These are phyloP conservation scores for Scheffersomyces quercinus DNA, from an alignment of 1,139 yeast genomes.

Conservation along the genomic window DNA sequence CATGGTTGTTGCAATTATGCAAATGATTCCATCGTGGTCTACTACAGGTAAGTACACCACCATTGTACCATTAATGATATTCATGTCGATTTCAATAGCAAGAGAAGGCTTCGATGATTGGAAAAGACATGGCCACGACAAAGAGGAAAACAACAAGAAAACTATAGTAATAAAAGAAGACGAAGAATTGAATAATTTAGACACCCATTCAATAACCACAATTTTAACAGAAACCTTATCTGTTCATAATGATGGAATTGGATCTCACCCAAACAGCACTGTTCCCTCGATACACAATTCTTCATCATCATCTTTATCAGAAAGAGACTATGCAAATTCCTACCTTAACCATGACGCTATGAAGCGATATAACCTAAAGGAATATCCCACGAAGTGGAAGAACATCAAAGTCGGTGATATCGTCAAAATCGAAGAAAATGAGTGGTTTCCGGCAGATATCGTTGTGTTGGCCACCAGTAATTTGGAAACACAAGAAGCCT, in stretches of 20 bases:
- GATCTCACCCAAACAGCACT: not conserved
- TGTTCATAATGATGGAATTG: slow-evolving; percentile 4
- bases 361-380: slow-evolving; percentile 34
- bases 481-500: slow-evolving; percentile 69
- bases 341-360: slow-evolving; percentile 26
- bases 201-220: slow-evolving; percentile 39
- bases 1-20: slow-evolving; percentile 84
- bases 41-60: slow-evolving; percentile 97
- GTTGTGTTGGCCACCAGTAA: slow-evolving; percentile 60
- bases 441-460: slow-evolving; percentile 93
- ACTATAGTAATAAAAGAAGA: slow-evolving; percentile 45
- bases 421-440: slow-evolving; percentile 69
- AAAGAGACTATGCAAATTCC: slow-evolving; percentile 4
- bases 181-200: slow-evolving; percentile 27
- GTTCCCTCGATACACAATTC: slow-evolving; percentile 2
- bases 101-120: slow-evolving; percentile 95
- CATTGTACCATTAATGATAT: slow-evolving; percentile 80
- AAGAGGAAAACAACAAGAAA: slow-evolving; percentile 72
- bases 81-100: slow-evolving; percentile 86
- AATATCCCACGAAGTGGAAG: slow-evolving; percentile 60
- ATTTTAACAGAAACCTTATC: slow-evolving; percentile 37
- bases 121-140: slow-evolving; percentile 83
- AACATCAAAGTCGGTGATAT: slow-evolving; percentile 84
- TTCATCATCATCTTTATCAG: slow-evolving; percentile 7
- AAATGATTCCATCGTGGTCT: slow-evolving; percentile 96